Evolutionary conservation across 2,329 filamentous ascomycete genomes (phyloP), one percentile per base, ranked within the genome.

Genomic region (Diaporthe vexans): DNA sequence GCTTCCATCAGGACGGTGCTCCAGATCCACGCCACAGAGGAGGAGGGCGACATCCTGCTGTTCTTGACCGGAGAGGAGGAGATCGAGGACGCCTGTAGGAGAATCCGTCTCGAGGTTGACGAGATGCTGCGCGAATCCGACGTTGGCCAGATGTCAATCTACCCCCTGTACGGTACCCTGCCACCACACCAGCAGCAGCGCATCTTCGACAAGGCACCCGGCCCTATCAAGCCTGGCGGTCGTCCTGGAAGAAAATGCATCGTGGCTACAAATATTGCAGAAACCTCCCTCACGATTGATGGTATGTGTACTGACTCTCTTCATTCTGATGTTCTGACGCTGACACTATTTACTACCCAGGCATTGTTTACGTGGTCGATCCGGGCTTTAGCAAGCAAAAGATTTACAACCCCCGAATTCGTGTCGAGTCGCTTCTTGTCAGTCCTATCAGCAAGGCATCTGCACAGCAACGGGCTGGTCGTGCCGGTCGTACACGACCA

Each of bases 381-480:
- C 96, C 97, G 2, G 97, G 97, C 48, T 99, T 99, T 87, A 98
- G 95, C 86, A 99, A 99, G 87, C 97, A 99, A 81, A 99, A 98
- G 85, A 97, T 98, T 76, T 99, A 98, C 88, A 98, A 99, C 84
- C 96, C 97, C 29, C 92, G 97, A 76, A 97, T 98, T 79, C 92
- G 97, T 83, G 95, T 99, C 77, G 97, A 99, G 85, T 98, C 97
- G 0, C 89, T 99, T 10, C 88, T 99, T n/a, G 96, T 99, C 7
- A 98, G 97, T 4, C 95, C 97, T 29, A 98, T 99, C 78, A 98
- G 95, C 74, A 98, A 98, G 84, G 97, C 97, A 33, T 98, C 97
- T 1, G 97, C 97, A 13, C 95, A 98, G 83, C 97, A 99, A 85
- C 91, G 97, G 83, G 97, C 97, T 77, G 97, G 97, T 93, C 96